Conservation (phyloP, 441 rosid species). For the Populus hybrid region DNA sequence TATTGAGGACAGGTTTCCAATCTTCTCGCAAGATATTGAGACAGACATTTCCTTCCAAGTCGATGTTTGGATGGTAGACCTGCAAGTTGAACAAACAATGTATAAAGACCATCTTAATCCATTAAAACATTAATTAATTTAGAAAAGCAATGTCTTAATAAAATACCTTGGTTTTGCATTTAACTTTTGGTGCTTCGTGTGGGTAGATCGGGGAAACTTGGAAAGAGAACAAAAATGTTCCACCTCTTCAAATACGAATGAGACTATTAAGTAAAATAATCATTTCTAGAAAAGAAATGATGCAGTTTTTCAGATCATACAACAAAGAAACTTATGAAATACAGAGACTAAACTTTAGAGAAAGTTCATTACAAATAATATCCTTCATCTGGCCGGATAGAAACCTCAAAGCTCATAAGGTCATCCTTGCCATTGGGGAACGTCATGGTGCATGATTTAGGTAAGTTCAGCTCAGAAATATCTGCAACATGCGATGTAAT, state of each 20-base stretch:
- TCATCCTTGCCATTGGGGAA: constrained; percentile 93
- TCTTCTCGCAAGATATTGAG: constrained; percentile 89
- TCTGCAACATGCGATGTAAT: constrained; percentile 36
- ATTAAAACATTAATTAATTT: background rate
- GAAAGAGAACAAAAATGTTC: constrained; percentile 58
- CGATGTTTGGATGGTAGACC: constrained; percentile 96
- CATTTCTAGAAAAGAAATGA: background rate
- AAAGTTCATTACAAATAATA: constrained; percentile 61
- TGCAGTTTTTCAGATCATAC: background rate
- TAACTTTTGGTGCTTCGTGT: constrained; percentile 93
- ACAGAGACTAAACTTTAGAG: background rate
- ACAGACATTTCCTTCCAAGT: constrained; percentile 96
- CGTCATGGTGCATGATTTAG: constrained; percentile 64
- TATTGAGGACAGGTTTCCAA: constrained; percentile 96
- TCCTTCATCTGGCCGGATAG: constrained; percentile 92
- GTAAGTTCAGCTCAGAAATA: constrained; percentile 85
- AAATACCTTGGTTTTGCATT: constrained; percentile 91
- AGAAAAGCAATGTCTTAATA: background rate
- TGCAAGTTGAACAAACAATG: constrained; percentile 24
- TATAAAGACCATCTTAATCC: background rate
- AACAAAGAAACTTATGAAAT: background rate
- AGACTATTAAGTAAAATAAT: background rate
- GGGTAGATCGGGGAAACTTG: constrained; percentile 87
- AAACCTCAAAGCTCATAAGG: constrained; percentile 86
- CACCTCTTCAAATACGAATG: constrained; percentile 45